phyloP scores from a whole-genome alignment of 305 asterid species.

The Fraxinus sp. region DNA sequence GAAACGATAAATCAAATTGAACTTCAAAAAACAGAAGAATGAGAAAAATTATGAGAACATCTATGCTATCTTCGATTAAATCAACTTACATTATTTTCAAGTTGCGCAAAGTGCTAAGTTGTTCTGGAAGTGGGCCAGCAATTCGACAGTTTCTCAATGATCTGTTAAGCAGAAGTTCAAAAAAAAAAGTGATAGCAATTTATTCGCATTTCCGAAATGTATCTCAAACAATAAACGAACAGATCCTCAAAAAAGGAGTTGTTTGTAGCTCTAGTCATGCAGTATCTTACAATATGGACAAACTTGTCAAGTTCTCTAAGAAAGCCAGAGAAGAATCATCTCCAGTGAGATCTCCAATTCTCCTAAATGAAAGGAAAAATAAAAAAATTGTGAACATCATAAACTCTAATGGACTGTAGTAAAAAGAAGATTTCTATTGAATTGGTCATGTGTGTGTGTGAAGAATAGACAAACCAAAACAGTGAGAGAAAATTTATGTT shows the following conservation, averaged over 20 bases:
- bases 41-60: not conserved
- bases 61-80: not conserved
- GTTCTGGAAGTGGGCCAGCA: constrained; percentile 47
- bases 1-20: not conserved
- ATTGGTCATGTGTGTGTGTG: not conserved
- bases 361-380: constrained; percentile 33
- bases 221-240: not conserved
- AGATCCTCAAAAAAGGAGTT: constrained; percentile 4
- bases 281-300: constrained; percentile 54
- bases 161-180: constrained; percentile 31
- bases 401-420: not conserved
- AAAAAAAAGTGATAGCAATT: not conserved
- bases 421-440: not conserved
- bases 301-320: constrained; percentile 46
- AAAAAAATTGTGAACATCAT: not conserved
- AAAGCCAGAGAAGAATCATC: constrained; percentile 49
- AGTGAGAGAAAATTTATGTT: not conserved
- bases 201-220: not conserved
- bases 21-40: not conserved
- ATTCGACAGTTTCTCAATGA: constrained; percentile 59
- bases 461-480: not conserved
- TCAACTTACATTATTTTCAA: constrained; percentile 48
- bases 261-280: constrained; percentile 9
- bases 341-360: constrained; percentile 52
- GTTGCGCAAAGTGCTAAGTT: constrained; percentile 45